These are phyloP conservation scores for Cryptosporidium muris DNA, from an alignment of 169 alveolate genomes.

Conservation along the genomic window DNA sequence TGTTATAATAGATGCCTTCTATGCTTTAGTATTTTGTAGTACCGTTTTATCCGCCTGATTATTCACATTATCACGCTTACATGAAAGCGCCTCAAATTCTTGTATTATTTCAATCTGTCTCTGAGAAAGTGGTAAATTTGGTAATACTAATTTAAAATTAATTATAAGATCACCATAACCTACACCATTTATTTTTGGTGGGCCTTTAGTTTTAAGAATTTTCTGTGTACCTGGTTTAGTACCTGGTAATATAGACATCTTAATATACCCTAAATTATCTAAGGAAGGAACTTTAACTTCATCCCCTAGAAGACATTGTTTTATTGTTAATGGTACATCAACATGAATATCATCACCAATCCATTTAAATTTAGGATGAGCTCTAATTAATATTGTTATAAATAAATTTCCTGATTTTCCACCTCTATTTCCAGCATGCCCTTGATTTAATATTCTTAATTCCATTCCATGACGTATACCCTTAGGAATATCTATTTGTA, in stretches of 20 bases:
- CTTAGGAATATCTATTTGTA: constrained; percentile 78
- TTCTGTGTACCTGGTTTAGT: constrained; percentile 82
- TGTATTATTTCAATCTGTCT: no score
- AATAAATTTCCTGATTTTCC: constrained; percentile 87
- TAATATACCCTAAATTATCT: constrained; percentile 77
- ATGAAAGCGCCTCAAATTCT: no score
- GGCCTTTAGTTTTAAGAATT: constrained; percentile 84
- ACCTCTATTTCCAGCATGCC: constrained; percentile 79
- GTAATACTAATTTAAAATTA: constrained; percentile 72
- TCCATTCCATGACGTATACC: constrained; percentile 87
- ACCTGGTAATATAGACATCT: constrained; percentile 79
- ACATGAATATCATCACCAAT: constrained; percentile 87
- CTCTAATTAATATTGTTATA: constrained; percentile 83
- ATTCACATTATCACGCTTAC: no score
- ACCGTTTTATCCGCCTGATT: no score
- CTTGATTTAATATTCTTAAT: constrained; percentile 85
- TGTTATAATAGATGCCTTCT: no score
- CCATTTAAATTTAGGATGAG: constrained; percentile 85
- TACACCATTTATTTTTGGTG: constrained; percentile 82
- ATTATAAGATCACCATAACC: constrained; percentile 82
- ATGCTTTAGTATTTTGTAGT: no score
- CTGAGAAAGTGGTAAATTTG: no score
- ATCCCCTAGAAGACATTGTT: constrained; percentile 85
- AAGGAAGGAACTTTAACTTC: constrained; percentile 82
- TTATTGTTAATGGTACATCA: constrained; percentile 84